Conservation (phyloP, 768 basidiomycete genomes). For the Cyclocybe aegerita region DNA sequence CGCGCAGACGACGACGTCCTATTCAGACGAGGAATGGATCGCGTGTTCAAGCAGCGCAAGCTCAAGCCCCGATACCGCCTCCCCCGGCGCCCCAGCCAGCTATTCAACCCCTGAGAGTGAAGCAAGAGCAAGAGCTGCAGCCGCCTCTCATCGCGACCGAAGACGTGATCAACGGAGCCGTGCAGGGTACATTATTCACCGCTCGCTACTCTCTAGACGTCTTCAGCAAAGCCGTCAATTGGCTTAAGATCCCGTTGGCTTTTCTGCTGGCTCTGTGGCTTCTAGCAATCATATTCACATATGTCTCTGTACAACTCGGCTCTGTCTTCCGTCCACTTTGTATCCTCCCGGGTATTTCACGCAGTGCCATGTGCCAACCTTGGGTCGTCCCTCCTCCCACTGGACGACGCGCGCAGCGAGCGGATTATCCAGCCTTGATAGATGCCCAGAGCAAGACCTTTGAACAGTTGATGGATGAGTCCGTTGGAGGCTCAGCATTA, state of each 20-base stretch:
- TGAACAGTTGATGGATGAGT: slow-evolving; percentile 59
- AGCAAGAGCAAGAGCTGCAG: not conserved
- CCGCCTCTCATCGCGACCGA: slow-evolving; percentile 19
- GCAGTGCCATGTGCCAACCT: slow-evolving; percentile 39
- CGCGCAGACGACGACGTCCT: slow-evolving; percentile 28
- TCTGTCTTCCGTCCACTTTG: slow-evolving; percentile 58
- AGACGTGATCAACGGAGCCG: slow-evolving; percentile 26
- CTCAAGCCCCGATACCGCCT: slow-evolving; percentile 3
- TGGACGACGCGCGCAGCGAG: slow-evolving; percentile 34
- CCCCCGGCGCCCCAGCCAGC: not conserved
- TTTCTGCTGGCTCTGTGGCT: slow-evolving; percentile 52
- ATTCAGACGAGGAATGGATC: not conserved
- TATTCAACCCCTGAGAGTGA: not conserved
- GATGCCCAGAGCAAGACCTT: slow-evolving; percentile 62
- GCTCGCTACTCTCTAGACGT: slow-evolving; percentile 47
- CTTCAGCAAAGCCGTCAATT: slow-evolving; percentile 40
- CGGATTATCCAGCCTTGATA: slow-evolving; percentile 62
- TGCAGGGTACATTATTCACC: slow-evolving; percentile 29
- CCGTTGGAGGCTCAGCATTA: slow-evolving; percentile 56
- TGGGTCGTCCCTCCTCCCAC: slow-evolving; percentile 1
- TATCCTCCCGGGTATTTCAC: slow-evolving; percentile 57
- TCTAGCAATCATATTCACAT: slow-evolving; percentile 42
- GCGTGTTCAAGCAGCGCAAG: slow-evolving; percentile 4
- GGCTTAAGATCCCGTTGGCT: slow-evolving; percentile 57
- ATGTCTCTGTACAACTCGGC: slow-evolving; percentile 42